Evolutionary conservation across 2,329 filamentous ascomycete species (phyloP).

Genomic region (Claviceps sp.): DNA sequence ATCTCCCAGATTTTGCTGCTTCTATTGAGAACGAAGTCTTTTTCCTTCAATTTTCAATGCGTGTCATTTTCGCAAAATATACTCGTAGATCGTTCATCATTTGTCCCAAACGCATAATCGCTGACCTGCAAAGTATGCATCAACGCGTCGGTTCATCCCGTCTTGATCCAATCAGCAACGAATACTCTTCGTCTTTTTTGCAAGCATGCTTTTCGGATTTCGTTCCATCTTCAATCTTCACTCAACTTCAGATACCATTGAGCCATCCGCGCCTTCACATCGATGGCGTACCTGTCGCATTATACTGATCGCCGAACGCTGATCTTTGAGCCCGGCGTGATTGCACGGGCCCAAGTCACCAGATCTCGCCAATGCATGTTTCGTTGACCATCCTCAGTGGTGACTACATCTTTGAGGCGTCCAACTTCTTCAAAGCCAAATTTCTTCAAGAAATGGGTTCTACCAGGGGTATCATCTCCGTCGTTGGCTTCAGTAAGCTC

Average conservation of each 20-base stretch:
- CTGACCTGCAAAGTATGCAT: background rate
- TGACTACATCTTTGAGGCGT: slow-evolving; percentile 12
- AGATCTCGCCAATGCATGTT: slow-evolving; percentile 18
- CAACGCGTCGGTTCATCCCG: background rate
- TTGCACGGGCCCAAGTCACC: slow-evolving; percentile 17
- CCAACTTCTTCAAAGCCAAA: slow-evolving; percentile 18
- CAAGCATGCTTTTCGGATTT: background rate
- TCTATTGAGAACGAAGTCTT: background rate
- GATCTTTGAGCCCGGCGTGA: slow-evolving; percentile 7
- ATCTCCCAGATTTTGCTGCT: background rate
- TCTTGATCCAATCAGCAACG: background rate
- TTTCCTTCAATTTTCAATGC: too few relatives aligned
- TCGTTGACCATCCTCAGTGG: slow-evolving; percentile 6
- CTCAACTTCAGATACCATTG: background rate
- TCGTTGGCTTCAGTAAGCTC: slow-evolving; percentile 13
- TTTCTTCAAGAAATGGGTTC: slow-evolving; percentile 13
- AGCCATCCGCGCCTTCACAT: background rate
- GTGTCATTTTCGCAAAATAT: background rate
- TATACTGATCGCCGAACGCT: background rate
- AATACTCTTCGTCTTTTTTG: background rate
- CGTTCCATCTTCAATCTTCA: background rate
- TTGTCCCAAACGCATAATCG: background rate
- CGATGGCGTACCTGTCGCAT: background rate
- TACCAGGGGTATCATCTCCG: slow-evolving; percentile 4
- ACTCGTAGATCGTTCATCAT: background rate